Percentiles rank a stretch among this genome's conserved stretches.
These are phyloP conservation scores for Gloeostereum incarnatum DNA, from an alignment of 768 basidiomycete species.

Conservation along the genomic window DNA sequence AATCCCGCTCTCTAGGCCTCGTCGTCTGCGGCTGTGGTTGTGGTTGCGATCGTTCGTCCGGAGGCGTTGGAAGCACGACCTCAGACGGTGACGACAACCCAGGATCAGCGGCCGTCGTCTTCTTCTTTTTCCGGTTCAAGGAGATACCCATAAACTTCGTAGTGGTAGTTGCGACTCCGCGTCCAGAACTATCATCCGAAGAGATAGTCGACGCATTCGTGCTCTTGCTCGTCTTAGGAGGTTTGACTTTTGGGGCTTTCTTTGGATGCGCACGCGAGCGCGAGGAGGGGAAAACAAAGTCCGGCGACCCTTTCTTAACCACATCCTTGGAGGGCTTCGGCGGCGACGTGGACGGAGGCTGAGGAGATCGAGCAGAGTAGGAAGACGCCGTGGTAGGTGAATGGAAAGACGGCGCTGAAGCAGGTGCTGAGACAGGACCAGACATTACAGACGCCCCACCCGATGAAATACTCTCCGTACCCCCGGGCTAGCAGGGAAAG, in stretches of 20 bases:
- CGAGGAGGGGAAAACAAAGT: constrained; percentile 8
- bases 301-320: not conserved
- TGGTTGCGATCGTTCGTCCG: not conserved
- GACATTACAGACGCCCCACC: not conserved
- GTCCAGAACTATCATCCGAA: not conserved
- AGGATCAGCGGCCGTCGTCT: not conserved
- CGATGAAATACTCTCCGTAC: not conserved
- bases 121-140: constrained; percentile 4
- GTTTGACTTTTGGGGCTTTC: not conserved
- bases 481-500: constrained; percentile 5
- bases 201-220: not conserved
- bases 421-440: not conserved
- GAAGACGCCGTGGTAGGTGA: not conserved
- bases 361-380: not conserved
- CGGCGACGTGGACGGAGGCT: not conserved
- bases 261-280: constrained; percentile 8
- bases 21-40: not conserved
- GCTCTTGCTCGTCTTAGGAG: constrained; percentile 1
- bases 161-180: not conserved
- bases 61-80: not conserved
- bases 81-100: not conserved
- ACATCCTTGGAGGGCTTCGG: not conserved
- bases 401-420: constrained; percentile 3
- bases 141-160: constrained; percentile 7
- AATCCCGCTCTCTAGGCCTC: not conserved